Evolutionary conservation across 176 grass and related monocot genomes (phyloP).

Genomic region (Rhynchospora tenuis): DNA sequence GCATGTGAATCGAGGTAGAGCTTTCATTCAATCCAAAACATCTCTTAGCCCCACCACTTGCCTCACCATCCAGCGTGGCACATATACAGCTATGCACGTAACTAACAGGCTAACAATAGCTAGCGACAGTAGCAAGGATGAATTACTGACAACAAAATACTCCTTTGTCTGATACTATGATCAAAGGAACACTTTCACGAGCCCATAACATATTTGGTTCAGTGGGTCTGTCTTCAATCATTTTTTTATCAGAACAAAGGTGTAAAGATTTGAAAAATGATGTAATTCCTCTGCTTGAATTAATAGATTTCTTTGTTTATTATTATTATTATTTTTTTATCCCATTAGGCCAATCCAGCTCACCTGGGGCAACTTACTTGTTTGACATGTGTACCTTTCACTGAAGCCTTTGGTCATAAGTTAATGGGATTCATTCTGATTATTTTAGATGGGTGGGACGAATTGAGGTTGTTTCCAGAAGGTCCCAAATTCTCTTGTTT

Average conservation of each 20-base stretch:
- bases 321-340: background rate
- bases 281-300: background rate
- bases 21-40: conserved; percentile 7
- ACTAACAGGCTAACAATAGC: background rate
- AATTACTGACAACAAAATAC: background rate
- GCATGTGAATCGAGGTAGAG: conserved; percentile 6
- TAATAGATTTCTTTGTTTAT: background rate
- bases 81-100: too few species aligned
- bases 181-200: background rate
- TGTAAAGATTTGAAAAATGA: background rate
- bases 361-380: too few species aligned
- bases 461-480: too few species aligned
- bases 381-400: too few species aligned
- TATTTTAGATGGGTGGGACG: too few species aligned
- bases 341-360: too few species aligned
- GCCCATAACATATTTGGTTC: background rate
- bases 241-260: background rate
- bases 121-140: background rate
- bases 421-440: too few species aligned
- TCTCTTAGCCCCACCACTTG: background rate
- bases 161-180: background rate
- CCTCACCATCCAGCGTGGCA: background rate
- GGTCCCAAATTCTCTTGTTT: too few species aligned
- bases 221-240: background rate
- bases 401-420: too few species aligned